Percentiles rank a stretch among this genome's conserved stretches.
phyloP scores from a whole-genome alignment of 75 land plant genomes.

The Selaginella moellendorffii region DNA sequence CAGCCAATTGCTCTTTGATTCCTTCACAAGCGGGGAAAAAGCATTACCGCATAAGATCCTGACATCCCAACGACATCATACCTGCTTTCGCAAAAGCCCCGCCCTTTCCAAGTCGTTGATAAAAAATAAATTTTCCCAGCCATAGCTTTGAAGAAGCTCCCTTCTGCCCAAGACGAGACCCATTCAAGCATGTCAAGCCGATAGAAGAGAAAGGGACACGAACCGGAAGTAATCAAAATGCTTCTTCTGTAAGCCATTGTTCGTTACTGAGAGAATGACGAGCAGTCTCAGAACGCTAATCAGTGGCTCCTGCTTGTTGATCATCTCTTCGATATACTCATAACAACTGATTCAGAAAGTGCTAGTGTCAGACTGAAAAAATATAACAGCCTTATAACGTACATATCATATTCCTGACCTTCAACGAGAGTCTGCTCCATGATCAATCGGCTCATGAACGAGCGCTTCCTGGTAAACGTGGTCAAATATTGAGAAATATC shows the following conservation, averaged over 20 bases:
- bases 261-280: slow-evolving; percentile 67
- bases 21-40: too few relatives aligned
- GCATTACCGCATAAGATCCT: too few relatives aligned
- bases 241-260: slow-evolving; percentile 73
- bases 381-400: too few relatives aligned
- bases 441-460: slow-evolving; percentile 64
- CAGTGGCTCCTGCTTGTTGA: slow-evolving; percentile 91
- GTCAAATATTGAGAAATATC: slow-evolving; percentile 65
- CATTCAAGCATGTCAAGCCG: too few relatives aligned
- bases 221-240: slow-evolving; percentile 91
- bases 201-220: neutral
- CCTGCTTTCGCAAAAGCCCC: slow-evolving; percentile 80
- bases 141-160: slow-evolving; percentile 90
- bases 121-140: slow-evolving; percentile 78
- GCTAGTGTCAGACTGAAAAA: neutral
- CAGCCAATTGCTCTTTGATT: slow-evolving; percentile 69
- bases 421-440: slow-evolving; percentile 92
- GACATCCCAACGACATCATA: too few relatives aligned
- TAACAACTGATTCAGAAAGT: slow-evolving; percentile 75
- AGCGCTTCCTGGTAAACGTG: slow-evolving; percentile 65
- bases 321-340: slow-evolving; percentile 90
- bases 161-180: slow-evolving; percentile 38
- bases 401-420: slow-evolving; percentile 79
- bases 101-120: slow-evolving; percentile 79
- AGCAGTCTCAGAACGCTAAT: slow-evolving; percentile 68